Conservation (phyloP, 768 basidiomycete species). For the Lactarius psammicola region DNA sequence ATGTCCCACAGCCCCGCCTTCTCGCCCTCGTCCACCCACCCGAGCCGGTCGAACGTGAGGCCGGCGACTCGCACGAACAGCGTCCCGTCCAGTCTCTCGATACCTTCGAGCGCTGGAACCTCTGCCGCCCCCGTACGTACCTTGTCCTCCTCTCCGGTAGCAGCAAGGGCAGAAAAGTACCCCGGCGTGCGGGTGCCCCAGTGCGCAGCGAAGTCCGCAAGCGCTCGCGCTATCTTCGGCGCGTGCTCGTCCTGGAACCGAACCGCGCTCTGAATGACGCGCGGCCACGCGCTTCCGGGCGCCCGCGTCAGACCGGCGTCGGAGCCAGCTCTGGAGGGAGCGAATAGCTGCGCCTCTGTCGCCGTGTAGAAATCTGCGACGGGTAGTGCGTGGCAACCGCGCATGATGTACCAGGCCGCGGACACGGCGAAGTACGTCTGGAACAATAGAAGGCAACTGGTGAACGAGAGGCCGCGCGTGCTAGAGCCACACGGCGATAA, state of each 20-base stretch:
- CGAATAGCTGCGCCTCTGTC: conserved; percentile 15
- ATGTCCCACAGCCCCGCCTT: conserved; percentile 1
- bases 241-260: conserved; percentile 58
- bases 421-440: conserved; percentile 52
- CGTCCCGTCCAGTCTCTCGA: conserved; percentile 55
- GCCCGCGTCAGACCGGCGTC: background rate
- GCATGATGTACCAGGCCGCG: conserved; percentile 54
- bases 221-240: conserved; percentile 49
- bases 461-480: conserved; percentile 33
- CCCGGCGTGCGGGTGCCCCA: conserved; percentile 45
- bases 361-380: conserved; percentile 48
- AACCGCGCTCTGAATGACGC: conserved; percentile 50
- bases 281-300: conserved; percentile 47
- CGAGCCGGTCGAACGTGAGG: conserved; percentile 43
- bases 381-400: conserved; percentile 51
- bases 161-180: conserved; percentile 29
- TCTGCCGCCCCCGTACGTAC: conserved; percentile 10
- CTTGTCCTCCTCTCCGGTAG: conserved; percentile 11
- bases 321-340: background rate
- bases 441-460: conserved; percentile 51
- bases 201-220: conserved; percentile 44
- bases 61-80: conserved; percentile 59
- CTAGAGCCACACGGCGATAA: background rate
- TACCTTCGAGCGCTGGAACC: conserved; percentile 41
- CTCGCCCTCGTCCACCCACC: conserved; percentile 18